Conservation (phyloP, 2,329 filamentous ascomycete genomes). For the Neofusicoccum umdonicola region DNA sequence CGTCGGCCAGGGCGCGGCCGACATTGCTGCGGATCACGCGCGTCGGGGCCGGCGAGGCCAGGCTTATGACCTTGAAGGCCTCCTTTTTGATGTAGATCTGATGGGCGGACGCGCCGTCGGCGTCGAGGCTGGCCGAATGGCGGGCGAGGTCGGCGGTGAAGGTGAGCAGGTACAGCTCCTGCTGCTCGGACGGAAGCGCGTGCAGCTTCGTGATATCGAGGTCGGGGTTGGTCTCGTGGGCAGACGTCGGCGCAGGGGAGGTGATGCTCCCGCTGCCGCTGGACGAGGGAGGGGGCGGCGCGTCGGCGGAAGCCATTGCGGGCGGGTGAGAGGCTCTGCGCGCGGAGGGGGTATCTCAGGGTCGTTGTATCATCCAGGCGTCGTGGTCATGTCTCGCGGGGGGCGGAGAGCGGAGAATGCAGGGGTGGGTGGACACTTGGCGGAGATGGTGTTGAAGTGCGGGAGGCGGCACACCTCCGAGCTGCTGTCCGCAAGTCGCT, state of each 20-base stretch:
- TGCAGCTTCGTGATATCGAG: constrained; percentile 89
- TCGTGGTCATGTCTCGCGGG: constrained; percentile 1
- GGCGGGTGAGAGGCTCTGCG: neutral
- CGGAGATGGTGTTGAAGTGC: constrained; percentile 1
- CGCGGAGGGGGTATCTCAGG: neutral
- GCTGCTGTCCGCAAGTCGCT: constrained; percentile 4
- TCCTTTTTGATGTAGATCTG: constrained; percentile 93
- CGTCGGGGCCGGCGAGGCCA: constrained; percentile 76
- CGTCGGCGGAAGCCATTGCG: constrained; percentile 21
- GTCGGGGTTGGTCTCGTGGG: constrained; percentile 58
- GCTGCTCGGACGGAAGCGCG: constrained; percentile 85
- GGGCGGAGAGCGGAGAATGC: neutral
- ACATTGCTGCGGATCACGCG: constrained; percentile 88
- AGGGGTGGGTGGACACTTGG: constrained; percentile 1
- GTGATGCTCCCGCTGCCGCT: constrained; percentile 29
- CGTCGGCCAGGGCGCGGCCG: constrained; percentile 76
- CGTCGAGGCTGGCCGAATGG: constrained; percentile 71
- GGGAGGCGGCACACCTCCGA: constrained; percentile 10
- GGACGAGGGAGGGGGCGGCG: constrained; percentile 28
- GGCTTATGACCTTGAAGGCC: constrained; percentile 86
- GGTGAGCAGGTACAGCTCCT: constrained; percentile 88
- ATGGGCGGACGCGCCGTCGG: constrained; percentile 80
- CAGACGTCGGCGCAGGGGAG: neutral
- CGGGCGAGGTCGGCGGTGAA: constrained; percentile 80
- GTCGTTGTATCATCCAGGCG: neutral